Conservation (phyloP, 2,329 filamentous ascomycete genomes). For the Pseudogymnoascus pannorum region DNA sequence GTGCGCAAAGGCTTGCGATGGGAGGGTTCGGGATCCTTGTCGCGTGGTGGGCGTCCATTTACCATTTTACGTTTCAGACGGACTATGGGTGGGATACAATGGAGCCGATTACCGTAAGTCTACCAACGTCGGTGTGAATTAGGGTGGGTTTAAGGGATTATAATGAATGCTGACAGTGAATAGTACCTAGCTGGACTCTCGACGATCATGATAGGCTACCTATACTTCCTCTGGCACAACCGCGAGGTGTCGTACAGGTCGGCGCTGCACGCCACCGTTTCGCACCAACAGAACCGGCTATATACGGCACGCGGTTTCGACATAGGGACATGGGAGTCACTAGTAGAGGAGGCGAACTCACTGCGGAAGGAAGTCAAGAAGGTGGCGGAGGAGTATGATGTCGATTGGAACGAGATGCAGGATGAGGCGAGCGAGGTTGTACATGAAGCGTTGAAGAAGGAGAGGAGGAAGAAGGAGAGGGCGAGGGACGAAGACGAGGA, state of each 20-base stretch:
- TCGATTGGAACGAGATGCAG: constrained; percentile 74
- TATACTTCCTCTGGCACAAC: constrained; percentile 93
- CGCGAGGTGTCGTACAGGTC: constrained; percentile 80
- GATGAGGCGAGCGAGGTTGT: constrained; percentile 66
- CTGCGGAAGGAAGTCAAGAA: constrained; percentile 71
- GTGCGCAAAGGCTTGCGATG: constrained; percentile 72
- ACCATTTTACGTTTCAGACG: constrained; percentile 63
- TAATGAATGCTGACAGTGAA: constrained; percentile 6
- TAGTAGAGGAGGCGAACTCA: constrained; percentile 73
- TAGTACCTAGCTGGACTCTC: constrained; percentile 74
- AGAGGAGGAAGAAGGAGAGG: constrained; percentile 34
- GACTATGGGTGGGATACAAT: constrained; percentile 84
- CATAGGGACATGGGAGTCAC: constrained; percentile 63
- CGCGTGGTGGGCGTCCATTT: constrained; percentile 73
- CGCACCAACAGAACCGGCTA: constrained; percentile 64
- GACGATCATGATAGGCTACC: constrained; percentile 80
- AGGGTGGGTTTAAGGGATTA: no score
- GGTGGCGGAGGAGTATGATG: constrained; percentile 80
- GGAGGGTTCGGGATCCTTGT: constrained; percentile 67
- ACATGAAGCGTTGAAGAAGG: constrained; percentile 48
- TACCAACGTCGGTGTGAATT: background rate
- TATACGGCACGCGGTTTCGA: constrained; percentile 74
- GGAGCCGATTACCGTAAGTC: constrained; percentile 65
- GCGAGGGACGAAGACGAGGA: constrained; percentile 33
- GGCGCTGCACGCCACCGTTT: constrained; percentile 82